A percentile compares a stretch with the other conserved stretches of the same genome.
These are phyloP conservation scores for Breynia disticha DNA, from an alignment of 441 rosid species.

Conservation along the genomic window DNA sequence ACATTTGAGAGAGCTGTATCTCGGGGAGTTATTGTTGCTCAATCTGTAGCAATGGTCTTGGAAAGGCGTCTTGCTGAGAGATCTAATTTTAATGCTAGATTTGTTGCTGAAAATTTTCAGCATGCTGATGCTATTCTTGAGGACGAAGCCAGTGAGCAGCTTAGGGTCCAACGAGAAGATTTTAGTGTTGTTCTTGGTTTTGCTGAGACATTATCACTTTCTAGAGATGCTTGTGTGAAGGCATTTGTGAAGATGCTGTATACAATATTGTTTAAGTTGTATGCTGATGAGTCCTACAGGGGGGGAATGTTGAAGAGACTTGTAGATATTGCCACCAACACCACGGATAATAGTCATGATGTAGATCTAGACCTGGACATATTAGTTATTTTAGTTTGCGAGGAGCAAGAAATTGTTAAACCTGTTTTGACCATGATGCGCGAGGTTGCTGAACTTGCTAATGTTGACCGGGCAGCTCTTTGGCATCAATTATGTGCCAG, in stretches of 20 bases:
- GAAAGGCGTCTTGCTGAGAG: conserved; percentile 65
- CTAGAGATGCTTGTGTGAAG: conserved; percentile 65
- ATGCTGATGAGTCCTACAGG: conserved; percentile 71
- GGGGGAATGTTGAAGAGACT: conserved; percentile 82
- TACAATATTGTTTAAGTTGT: conserved; percentile 76
- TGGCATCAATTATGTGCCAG: conserved; percentile 88
- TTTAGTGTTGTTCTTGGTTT: conserved; percentile 74
- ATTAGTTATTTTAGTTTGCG: conserved; percentile 67
- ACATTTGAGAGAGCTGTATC: conserved; percentile 90
- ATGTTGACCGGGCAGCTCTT: conserved; percentile 89
- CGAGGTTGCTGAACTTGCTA: conserved; percentile 89
- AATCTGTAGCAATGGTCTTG: conserved; percentile 71
- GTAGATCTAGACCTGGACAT: conserved; percentile 72
- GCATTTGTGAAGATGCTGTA: conserved; percentile 81
- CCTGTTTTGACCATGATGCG: conserved; percentile 81
- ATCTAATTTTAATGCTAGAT: conserved; percentile 38
- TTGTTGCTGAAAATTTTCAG: conserved; percentile 43
- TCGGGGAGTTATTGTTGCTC: conserved; percentile 70
- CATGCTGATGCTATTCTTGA: conserved; percentile 44
- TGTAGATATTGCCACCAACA: conserved; percentile 68
- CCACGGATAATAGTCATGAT: conserved; percentile 54
- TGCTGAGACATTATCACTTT: conserved; percentile 85
- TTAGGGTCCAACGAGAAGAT: conserved; percentile 55
- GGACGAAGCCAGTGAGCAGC: conserved; percentile 62
- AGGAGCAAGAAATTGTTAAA: conserved; percentile 72